A percentile compares a stretch with the other conserved stretches of the same genome.
These are phyloP conservation scores for Heritiera fomes DNA, from an alignment of 345 rosid genomes.

Conservation along the genomic window DNA sequence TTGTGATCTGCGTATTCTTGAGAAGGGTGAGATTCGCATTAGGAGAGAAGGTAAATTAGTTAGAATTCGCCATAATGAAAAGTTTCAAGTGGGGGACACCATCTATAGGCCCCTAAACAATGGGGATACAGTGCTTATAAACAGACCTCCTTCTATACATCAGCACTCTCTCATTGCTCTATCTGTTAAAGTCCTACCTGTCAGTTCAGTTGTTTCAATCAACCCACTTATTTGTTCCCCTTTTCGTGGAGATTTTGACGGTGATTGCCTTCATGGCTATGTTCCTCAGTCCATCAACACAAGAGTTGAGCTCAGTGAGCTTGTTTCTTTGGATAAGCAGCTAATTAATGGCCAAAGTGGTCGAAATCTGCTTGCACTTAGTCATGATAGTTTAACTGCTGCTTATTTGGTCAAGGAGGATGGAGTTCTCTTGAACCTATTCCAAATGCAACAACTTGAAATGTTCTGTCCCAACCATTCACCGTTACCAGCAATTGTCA, in stretches of 20 bases:
- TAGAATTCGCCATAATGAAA: constrained; percentile 41
- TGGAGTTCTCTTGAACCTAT: constrained; percentile 41
- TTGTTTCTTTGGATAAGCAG: constrained; percentile 80
- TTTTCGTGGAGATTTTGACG: constrained; percentile 93
- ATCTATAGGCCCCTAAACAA: constrained; percentile 64
- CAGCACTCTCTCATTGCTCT: constrained; percentile 85
- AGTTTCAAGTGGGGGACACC: constrained; percentile 61
- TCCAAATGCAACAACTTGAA: constrained; percentile 76
- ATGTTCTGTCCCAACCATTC: constrained; percentile 61
- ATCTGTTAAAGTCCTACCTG: constrained; percentile 70
- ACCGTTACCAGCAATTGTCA: constrained; percentile 48
- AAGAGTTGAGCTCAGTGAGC: constrained; percentile 76
- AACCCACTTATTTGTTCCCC: constrained; percentile 91
- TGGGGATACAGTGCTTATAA: constrained; percentile 78
- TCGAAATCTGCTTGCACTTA: constrained; percentile 62
- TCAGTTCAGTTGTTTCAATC: constrained; percentile 67
- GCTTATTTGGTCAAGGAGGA: constrained; percentile 70
- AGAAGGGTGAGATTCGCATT: constrained; percentile 57
- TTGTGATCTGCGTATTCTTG: constrained; percentile 52
- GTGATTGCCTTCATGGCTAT: constrained; percentile 94
- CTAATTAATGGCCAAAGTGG: constrained; percentile 76
- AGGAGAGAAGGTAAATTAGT: constrained; percentile 64
- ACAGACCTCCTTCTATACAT: constrained; percentile 95
- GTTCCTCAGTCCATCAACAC: constrained; percentile 83
- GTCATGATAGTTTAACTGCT: constrained; percentile 83